phyloP scores from a whole-genome alignment of 345 rosid genomes.

The Eucalyptus dawsonii region DNA sequence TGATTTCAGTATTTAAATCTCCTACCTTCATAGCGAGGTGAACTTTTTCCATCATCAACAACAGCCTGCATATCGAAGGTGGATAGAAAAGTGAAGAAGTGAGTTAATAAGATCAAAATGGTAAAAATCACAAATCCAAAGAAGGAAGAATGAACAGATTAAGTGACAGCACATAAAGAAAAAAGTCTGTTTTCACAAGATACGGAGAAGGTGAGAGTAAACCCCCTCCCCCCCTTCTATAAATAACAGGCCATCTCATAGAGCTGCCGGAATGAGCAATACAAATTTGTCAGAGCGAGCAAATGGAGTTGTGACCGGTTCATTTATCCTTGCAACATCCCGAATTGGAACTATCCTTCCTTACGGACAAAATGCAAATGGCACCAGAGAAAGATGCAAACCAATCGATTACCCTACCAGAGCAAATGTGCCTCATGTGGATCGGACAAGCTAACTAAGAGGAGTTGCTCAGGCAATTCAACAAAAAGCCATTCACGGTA shows the following conservation, averaged over 20 bases:
- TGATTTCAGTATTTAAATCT: not conserved
- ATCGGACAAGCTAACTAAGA: not conserved
- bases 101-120: not conserved
- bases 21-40: slow-evolving; percentile 41
- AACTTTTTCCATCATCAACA: slow-evolving; percentile 32
- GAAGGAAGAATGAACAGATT: not conserved
- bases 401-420: not conserved
- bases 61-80: slow-evolving; percentile 35
- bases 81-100: not conserved
- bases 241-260: not conserved
- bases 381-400: not conserved
- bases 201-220: not conserved
- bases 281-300: not conserved
- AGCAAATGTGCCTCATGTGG: not conserved
- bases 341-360: not conserved
- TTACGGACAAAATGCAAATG: not conserved
- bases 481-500: not conserved
- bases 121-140: not conserved
- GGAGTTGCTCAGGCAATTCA: not conserved
- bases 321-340: not conserved
- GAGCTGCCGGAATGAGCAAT: not conserved
- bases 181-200: not conserved
- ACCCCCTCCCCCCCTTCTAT: no score
- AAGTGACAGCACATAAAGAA: not conserved
- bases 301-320: not conserved